A percentile compares a stretch with the other conserved stretches of the same genome.
These are phyloP conservation scores for Monosporozyma aquatica DNA, from an alignment of 805 yeast species.

Conservation along the genomic window DNA sequence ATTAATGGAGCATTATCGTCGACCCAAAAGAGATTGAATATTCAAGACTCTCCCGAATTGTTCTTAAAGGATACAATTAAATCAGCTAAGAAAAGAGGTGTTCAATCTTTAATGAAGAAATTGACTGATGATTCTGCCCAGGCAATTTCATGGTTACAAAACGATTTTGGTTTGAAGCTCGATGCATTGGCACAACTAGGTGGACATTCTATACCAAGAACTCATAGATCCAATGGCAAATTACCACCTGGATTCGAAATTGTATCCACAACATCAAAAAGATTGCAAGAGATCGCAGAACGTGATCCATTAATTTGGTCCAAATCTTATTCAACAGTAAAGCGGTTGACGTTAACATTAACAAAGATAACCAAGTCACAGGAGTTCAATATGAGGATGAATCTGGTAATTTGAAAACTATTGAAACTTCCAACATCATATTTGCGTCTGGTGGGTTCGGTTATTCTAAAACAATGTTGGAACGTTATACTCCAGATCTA, in stretches of 20 bases:
- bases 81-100: conserved; percentile 58
- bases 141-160: conserved; percentile 69
- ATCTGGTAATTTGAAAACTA: conserved; percentile 19
- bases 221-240: conserved; percentile 62
- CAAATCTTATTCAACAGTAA: conserved; percentile 35
- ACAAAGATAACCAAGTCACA: conserved; percentile 25
- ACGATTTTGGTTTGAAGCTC: conserved; percentile 50
- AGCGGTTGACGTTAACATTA: conserved; percentile 28
- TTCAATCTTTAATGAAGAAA: conserved; percentile 47
- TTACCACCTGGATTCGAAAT: conserved; percentile 56
- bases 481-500: conserved; percentile 40
- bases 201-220: conserved; percentile 73
- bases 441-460: conserved; percentile 59
- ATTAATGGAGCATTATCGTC: conserved; percentile 60
- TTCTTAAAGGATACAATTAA: conserved; percentile 60
- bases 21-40: conserved; percentile 43
- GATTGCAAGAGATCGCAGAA: conserved; percentile 28
- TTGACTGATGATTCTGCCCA: conserved; percentile 52
- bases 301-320: conserved; percentile 23
- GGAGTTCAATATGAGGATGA: conserved; percentile 37
- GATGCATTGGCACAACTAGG: conserved; percentile 68
- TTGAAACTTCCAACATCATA: conserved; percentile 33
- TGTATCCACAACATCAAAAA: conserved; percentile 37
- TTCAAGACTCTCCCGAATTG: conserved; percentile 48
- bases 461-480: conserved; percentile 31